Evolutionary conservation across 768 basidiomycete species (phyloP), one percentile per base, ranked within the genome.

Genomic region (Termitomyces sp.): DNA sequence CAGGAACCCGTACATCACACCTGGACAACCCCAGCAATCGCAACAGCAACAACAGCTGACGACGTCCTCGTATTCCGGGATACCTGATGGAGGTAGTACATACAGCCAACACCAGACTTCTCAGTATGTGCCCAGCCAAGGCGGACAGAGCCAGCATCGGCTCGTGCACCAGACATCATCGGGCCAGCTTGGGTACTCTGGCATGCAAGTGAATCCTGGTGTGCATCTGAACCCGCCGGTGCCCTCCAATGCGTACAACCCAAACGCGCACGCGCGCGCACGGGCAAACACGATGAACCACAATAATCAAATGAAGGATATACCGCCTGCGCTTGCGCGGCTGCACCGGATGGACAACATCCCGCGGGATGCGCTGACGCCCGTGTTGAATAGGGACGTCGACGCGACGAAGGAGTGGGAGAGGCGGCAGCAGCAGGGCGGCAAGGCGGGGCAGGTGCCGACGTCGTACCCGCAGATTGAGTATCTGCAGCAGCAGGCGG

Each of bases 351-450:
- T 93, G 88, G 90, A 90, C 86, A 88, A 72, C 90, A 88, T 70
- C 84, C 86, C 66, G 87, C 79, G 92, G 54, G 92, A 92, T 64
- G 89, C 92, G 22, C 70, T 97, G 70, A 97, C 94, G 14, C 96
- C 96, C 2, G 94, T 97, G 32, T 73, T 98, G 62, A 95, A 96
- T 65, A 81, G 96, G 53, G 96, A 98, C 63, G 51, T 53, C 6
- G 96, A 99, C 61, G 89, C 92, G 45, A 89, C 93, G 78, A 84
- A 88, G 44, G 96, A 98, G 73, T 98, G 96, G 96, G 97, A 98
- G 72, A 74, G 94, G 63, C 77, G 94, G 60, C 90, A 94, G 68
- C n/a, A n/a, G 74, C 85, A 12, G 91, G 87, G 18, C 26, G 26
- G 26, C 26, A 88, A 88, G 65, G 79, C 83, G 1, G 72, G 77